Evolutionary conservation across 2,329 filamentous ascomycete genomes (phyloP).

Genomic region (Ceratocystis papillata): DNA sequence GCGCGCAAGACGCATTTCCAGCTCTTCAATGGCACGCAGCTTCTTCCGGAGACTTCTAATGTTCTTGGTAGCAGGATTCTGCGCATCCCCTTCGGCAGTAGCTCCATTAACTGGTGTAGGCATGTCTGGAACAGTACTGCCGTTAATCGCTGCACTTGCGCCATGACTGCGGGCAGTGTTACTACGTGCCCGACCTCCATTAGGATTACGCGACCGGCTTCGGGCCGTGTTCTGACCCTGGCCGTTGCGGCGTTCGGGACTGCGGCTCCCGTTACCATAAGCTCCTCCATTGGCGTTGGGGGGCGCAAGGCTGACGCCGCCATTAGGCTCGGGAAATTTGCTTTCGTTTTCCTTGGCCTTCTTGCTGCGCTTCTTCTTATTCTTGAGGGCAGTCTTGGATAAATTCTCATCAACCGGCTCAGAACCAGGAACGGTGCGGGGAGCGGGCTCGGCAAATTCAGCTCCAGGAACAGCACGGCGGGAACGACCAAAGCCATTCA

Average conservation of each 20-base stretch:
- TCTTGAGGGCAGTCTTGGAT: constrained; percentile 80
- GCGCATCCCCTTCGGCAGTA: constrained; percentile 38
- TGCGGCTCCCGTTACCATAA: constrained; percentile 41
- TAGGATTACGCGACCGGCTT: constrained; percentile 46
- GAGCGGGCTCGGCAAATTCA: constrained; percentile 60
- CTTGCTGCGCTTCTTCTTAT: constrained; percentile 96
- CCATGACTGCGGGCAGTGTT: constrained; percentile 37
- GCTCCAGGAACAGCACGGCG: constrained; percentile 80
- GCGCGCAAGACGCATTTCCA: constrained; percentile 90
- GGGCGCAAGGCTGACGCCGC: constrained; percentile 40
- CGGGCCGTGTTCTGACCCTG: constrained; percentile 34
- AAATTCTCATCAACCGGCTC: constrained; percentile 60
- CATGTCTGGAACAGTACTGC: constrained; percentile 10
- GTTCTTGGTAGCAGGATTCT: constrained; percentile 82
- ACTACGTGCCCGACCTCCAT: constrained; percentile 38
- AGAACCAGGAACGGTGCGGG: constrained; percentile 54
- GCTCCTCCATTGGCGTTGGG: constrained; percentile 35
- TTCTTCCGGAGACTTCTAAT: constrained; percentile 90
- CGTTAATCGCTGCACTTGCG: constrained; percentile 1
- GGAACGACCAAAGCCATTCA: constrained; percentile 68
- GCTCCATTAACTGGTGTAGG: constrained; percentile 30
- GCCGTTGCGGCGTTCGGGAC: constrained; percentile 54
- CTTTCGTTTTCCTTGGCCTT: constrained; percentile 73
- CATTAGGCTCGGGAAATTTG: constrained; percentile 40
- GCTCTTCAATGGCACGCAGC: constrained; percentile 90